phyloP scores from a whole-genome alignment of 2,329 filamentous ascomycete genomes.

The Aspergillus oerlinghausenensis region DNA sequence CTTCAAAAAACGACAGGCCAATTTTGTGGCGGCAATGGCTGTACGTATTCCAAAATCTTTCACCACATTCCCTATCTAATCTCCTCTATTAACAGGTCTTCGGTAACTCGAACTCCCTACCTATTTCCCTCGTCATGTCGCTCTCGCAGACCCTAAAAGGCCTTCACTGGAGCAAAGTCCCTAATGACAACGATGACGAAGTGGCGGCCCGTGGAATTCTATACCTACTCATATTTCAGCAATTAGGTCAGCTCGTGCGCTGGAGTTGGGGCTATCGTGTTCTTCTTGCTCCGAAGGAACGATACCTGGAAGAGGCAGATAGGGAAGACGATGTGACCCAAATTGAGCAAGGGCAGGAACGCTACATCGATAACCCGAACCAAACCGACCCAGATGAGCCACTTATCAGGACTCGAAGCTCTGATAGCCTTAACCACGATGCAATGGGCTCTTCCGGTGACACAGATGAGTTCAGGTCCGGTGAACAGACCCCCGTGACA shows the following conservation, averaged over 20 bases:
- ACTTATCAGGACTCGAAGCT: slow-evolving; percentile 28
- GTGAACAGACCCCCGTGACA: slow-evolving; percentile 38
- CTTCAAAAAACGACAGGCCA: slow-evolving; percentile 78
- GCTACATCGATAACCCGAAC: slow-evolving; percentile 38
- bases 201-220: slow-evolving; percentile 90
- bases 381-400: slow-evolving; percentile 36
- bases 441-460: slow-evolving; percentile 11
- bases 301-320: slow-evolving; percentile 42
- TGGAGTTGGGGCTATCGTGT: slow-evolving; percentile 99
- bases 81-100: slow-evolving; percentile 58
- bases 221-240: slow-evolving; percentile 95
- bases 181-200: slow-evolving; percentile 90
- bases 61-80: neutral
- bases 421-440: slow-evolving; percentile 22
- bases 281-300: slow-evolving; percentile 76
- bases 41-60: slow-evolving; percentile 39
- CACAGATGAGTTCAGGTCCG: slow-evolving; percentile 29
- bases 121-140: slow-evolving; percentile 91
- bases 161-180: slow-evolving; percentile 87
- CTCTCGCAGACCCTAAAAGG: slow-evolving; percentile 88
- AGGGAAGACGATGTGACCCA: slow-evolving; percentile 30
- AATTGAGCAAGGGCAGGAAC: slow-evolving; percentile 36
- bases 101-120: slow-evolving; percentile 95
- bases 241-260: slow-evolving; percentile 86
- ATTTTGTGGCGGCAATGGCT: slow-evolving; percentile 96